phyloP scores from a whole-genome alignment of 2,329 filamentous ascomycete species.

The Pyrenophora graminea region DNA sequence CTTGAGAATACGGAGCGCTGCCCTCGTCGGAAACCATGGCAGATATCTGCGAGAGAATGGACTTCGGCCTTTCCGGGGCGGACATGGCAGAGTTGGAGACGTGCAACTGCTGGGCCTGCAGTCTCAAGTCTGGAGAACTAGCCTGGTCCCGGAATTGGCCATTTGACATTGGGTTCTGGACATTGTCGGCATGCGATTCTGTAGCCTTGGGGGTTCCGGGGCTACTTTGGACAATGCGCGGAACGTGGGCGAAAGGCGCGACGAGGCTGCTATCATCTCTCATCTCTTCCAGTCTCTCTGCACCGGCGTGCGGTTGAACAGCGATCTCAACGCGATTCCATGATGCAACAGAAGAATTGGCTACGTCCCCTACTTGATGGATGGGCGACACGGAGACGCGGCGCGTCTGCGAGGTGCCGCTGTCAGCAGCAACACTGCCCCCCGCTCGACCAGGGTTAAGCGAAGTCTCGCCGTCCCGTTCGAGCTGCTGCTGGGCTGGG shows the following conservation, averaged over 20 bases:
- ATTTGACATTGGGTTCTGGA: slow-evolving; percentile 14
- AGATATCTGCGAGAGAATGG: slow-evolving; percentile 44
- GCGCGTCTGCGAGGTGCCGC: slow-evolving; percentile 16
- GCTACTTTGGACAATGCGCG: slow-evolving; percentile 23
- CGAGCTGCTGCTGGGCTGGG: slow-evolving; percentile 1
- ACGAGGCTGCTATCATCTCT: slow-evolving; percentile 31
- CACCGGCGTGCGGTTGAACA: slow-evolving; percentile 32
- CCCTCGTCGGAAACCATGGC: slow-evolving; percentile 41
- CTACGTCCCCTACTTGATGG: slow-evolving; percentile 38
- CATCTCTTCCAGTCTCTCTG: slow-evolving; percentile 30
- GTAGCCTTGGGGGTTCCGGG: slow-evolving; percentile 24
- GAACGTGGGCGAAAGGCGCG: slow-evolving; percentile 35
- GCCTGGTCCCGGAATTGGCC: slow-evolving; percentile 18
- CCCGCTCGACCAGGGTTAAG: slow-evolving; percentile 14
- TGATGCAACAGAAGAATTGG: slow-evolving; percentile 39
- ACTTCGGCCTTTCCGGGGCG: slow-evolving; percentile 38
- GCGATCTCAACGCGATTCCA: slow-evolving; percentile 36
- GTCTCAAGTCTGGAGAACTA: slow-evolving; percentile 11
- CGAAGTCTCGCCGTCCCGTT: slow-evolving; percentile 10
- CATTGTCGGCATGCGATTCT: slow-evolving; percentile 12
- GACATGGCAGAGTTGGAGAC: slow-evolving; percentile 16
- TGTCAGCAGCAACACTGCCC: slow-evolving; percentile 12
- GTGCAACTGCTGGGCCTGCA: slow-evolving; percentile 20
- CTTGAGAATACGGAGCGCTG: slow-evolving; percentile 33
- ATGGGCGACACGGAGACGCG: slow-evolving; percentile 28